Conservation (phyloP, 2,329 filamentous ascomycete species). For the Calonectria pseudoreteaudii region DNA sequence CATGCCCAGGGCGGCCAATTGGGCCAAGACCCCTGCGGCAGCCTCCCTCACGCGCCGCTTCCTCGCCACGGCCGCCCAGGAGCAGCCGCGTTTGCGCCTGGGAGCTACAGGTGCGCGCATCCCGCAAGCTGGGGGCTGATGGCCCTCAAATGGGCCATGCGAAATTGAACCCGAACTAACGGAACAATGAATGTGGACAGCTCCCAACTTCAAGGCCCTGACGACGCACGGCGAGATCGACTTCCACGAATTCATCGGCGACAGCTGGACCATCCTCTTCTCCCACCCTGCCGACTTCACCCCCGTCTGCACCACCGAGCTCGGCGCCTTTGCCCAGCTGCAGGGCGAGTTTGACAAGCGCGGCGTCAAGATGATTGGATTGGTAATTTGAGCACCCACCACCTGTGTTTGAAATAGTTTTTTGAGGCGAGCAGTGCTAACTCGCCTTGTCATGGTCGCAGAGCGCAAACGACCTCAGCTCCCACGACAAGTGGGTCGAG, state of each 20-base stretch:
- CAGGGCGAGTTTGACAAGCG: slow-evolving; percentile 89
- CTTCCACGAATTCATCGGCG: slow-evolving; percentile 84
- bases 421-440: background rate
- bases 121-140: too few relatives aligned
- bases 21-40: background rate
- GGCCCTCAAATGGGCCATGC: too few relatives aligned
- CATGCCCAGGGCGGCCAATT: slow-evolving; percentile 15
- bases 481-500: slow-evolving; percentile 89
- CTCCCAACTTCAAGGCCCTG: slow-evolving; percentile 86
- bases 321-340: slow-evolving; percentile 91
- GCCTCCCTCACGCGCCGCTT: slow-evolving; percentile 6
- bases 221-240: slow-evolving; percentile 83
- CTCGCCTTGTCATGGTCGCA: background rate
- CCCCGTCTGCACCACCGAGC: slow-evolving; percentile 94
- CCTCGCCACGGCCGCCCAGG: slow-evolving; percentile 10
- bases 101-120: background rate
- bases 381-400: slow-evolving; percentile 62
- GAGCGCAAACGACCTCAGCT: slow-evolving; percentile 82
- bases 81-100: slow-evolving; percentile 11
- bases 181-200: too few relatives aligned
- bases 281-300: slow-evolving; percentile 92
- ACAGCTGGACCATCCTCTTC: slow-evolving; percentile 86
- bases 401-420: too few relatives aligned
- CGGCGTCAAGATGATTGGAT: slow-evolving; percentile 89
- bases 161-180: too few relatives aligned